Evolutionary conservation across 2,329 filamentous ascomycete genomes (phyloP), one percentile per base, ranked within the genome.

Genomic region (Botrytis sinoallii): DNA sequence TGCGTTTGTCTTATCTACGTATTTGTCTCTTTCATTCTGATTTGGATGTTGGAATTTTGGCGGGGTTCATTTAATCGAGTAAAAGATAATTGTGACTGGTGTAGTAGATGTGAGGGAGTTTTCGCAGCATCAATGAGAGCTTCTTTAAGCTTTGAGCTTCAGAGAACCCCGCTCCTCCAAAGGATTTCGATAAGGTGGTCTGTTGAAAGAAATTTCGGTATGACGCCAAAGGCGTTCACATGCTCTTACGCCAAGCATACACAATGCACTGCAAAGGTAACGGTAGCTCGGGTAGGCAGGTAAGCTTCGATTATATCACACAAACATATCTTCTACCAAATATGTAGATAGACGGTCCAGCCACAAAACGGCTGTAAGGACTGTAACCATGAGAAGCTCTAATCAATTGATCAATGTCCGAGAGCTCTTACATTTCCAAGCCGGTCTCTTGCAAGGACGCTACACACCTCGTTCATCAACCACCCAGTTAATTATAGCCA

Each of bases 301-400:
- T 65, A 46, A 65, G 63, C 40, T 65, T 65, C 40, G 63, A 65
- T 65, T 25, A 35, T 46, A 46, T 44, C 63, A 46, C 18, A 46
- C 4, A 35, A 46, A 14, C 42, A 9, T n/a, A 18, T 14, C 63
- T 25, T 48, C 12, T 35, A 32, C 48, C 48, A 55, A 8, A 29
- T 10, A 12, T 38, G 32, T n/a, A 38, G 16, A 29, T n/a, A 52
- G 44, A 38, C 12, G 48, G 48, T 52, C 48, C 48, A 48, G 64
- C 44, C 29, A 66, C n/a, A 35, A 38, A 16, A 48, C 18, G 20
- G 63, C 20, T 25, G 6, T 22, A 12, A 52, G 48, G 25, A 12
- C 48, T 14, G 48, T n/a, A n/a, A n/a, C 48, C 48, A n/a, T 14
- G n/a, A 8, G 63, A 48, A 18, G 32, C n/a, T 25, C 46, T 38